A percentile compares a stretch with the other conserved stretches of the same genome.
These are phyloP conservation scores for Kregervanrija delftensis DNA, from an alignment of 805 yeast genomes.

Conservation along the genomic window DNA sequence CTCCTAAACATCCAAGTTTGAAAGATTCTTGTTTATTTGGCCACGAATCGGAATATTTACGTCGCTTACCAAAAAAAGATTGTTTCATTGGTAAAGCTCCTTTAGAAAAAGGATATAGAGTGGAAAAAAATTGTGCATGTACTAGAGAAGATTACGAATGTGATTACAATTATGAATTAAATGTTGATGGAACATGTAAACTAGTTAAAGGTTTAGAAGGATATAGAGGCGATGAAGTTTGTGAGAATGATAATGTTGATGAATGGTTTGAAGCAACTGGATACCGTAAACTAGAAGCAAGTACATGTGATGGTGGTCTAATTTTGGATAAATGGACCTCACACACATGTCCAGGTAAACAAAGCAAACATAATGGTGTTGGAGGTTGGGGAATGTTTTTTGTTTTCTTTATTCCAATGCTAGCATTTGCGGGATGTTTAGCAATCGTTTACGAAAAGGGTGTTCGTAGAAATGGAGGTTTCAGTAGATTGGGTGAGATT, in stretches of 20 bases:
- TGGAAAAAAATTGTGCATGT: slow-evolving; percentile 69
- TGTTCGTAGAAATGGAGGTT: slow-evolving; percentile 71
- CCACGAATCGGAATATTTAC: slow-evolving; percentile 53
- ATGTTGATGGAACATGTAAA: slow-evolving; percentile 76
- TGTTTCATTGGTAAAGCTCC: slow-evolving; percentile 71
- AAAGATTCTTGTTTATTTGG: slow-evolving; percentile 61
- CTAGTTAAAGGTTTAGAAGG: slow-evolving; percentile 71
- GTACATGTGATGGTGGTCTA: slow-evolving; percentile 81
- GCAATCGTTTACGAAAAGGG: slow-evolving; percentile 79
- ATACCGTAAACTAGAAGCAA: slow-evolving; percentile 76
- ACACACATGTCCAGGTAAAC: slow-evolving; percentile 84
- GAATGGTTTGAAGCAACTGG: slow-evolving; percentile 90
- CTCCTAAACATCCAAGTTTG: slow-evolving; percentile 50
- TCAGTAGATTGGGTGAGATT: slow-evolving; percentile 76
- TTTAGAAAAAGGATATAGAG: slow-evolving; percentile 48
- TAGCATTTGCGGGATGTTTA: slow-evolving; percentile 43
- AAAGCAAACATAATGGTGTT: slow-evolving; percentile 50
- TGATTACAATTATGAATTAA: slow-evolving; percentile 75
- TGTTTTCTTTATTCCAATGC: slow-evolving; percentile 51
- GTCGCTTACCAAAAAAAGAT: slow-evolving; percentile 48
- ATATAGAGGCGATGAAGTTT: slow-evolving; percentile 53
- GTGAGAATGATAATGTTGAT: slow-evolving; percentile 46
- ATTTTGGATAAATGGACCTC: slow-evolving; percentile 59
- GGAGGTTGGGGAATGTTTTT: slow-evolving; percentile 47
- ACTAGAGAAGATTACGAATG: slow-evolving; percentile 87